Evolutionary conservation across 2,329 filamentous ascomycete genomes (phyloP), one percentile per base, ranked within the genome.

Genomic region (Aquanectria penicillioides): DNA sequence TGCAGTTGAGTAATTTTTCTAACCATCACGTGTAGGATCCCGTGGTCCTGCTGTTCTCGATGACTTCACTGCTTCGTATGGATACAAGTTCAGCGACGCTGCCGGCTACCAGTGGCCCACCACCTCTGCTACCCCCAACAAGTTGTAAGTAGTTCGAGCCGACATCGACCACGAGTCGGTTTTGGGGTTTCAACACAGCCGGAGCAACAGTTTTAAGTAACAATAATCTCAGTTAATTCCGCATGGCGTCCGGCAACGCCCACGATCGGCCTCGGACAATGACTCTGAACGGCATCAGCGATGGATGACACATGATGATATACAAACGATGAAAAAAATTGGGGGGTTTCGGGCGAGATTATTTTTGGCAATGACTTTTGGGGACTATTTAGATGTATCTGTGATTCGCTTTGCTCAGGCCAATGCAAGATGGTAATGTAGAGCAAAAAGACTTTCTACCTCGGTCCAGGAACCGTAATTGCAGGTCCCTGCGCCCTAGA

Each of bases 71-170:
- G 91, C 94, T 34, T 97, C 94, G 6, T 99, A 97, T 75, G 95
- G 95, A 65, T 99, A 99, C 86, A 97, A 97, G 80, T 99, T 99
- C 83, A 96, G 92, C 75, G 95, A 99, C 72, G 93, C 94, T 62
- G 92, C 94, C 69, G 94, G 94, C 55, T 97, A 97, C 81, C 93
- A 97, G 80, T 97, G 94, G 94, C 92, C 93, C 29, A 91, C 92
- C 57, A 92, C 90, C 58, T 88, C 88, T 64, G 86, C 87, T 28
- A 81, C 84, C 36, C 80, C 80, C 43, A 94, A 92, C 84, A 93
- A 94, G 84, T 87, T 96, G 84, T 96, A 89, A 87, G 83, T 84
- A 61, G 51, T 12, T 49, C 37, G 36, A 49, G 54, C 54, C 55
- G 49, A 62, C 48, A 59, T 59, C 44, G 44, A 57, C 57, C 56